Evolutionary conservation across 768 basidiomycete species (phyloP).

Genomic region (Lactifluus piperatus): DNA sequence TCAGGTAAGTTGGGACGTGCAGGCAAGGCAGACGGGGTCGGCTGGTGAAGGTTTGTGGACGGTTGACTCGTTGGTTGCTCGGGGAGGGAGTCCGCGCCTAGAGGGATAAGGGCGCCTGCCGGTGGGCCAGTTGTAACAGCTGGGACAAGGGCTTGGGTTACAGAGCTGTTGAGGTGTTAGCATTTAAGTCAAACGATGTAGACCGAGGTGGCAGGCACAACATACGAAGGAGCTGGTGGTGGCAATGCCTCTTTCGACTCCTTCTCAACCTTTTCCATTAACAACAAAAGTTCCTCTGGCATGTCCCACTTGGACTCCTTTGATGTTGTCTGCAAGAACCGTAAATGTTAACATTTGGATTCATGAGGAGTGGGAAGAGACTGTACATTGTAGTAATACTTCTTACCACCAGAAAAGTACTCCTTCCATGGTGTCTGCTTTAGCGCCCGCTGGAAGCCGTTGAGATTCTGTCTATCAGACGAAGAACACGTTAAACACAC

Average conservation of each 20-base stretch:
- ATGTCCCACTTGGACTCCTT: conserved; percentile 98
- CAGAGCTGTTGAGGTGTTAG: not conserved
- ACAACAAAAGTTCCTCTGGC: conserved; percentile 83
- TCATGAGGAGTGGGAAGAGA: not conserved
- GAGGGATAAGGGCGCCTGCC: conserved; percentile 22
- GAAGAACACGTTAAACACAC: conserved; percentile 32
- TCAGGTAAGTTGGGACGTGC: conserved; percentile 75
- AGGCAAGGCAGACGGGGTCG: conserved; percentile 52
- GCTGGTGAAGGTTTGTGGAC: conserved; percentile 50
- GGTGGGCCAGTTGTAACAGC: conserved; percentile 21
- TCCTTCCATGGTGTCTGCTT: conserved; percentile 92
- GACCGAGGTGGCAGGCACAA: not conserved
- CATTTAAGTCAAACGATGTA: not conserved
- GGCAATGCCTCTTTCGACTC: conserved; percentile 39
- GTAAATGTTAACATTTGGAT: not conserved
- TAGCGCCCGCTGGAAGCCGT: conserved; percentile 58
- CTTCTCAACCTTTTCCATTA: conserved; percentile 80
- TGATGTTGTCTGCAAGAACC: conserved; percentile 51
- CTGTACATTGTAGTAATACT: conserved; percentile 83
- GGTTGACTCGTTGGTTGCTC: conserved; percentile 37
- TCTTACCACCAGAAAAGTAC: conserved; percentile 85
- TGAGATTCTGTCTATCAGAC: not conserved
- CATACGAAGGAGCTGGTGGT: not conserved
- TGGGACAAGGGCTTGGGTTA: conserved; percentile 5
- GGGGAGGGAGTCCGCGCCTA: conserved; percentile 24